Evolutionary conservation across 176 grass and related monocot species (phyloP).

Genomic region (Oryza coarctata): DNA sequence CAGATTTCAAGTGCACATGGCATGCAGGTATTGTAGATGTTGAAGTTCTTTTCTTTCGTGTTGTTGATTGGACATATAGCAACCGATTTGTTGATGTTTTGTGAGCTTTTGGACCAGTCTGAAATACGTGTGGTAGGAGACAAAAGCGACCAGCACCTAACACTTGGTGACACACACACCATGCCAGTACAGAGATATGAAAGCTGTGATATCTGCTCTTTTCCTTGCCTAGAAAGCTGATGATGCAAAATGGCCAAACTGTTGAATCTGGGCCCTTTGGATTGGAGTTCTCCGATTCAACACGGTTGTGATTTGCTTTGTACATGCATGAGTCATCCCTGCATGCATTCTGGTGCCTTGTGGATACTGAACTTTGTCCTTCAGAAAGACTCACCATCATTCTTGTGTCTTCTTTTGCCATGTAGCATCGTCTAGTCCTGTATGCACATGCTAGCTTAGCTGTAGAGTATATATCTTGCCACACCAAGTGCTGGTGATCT

Average conservation of each 20-base stretch:
- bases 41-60: neutral
- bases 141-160: neutral
- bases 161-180: neutral
- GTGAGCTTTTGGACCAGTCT: neutral
- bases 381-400: too few species aligned
- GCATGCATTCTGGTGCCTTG: too few species aligned
- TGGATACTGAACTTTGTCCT: too few species aligned
- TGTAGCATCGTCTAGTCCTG: neutral
- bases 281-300: neutral
- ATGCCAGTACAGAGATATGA: neutral
- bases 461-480: neutral
- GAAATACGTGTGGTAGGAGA: neutral
- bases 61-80: neutral
- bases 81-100: neutral
- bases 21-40: neutral
- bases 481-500: neutral
- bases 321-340: too few species aligned
- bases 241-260: neutral
- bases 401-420: too few species aligned
- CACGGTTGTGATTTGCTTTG: neutral
- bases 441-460: neutral
- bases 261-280: neutral
- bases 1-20: neutral
- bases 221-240: neutral
- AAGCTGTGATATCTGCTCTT: neutral